Conservation (phyloP, 2,329 filamentous ascomycete species). For the Pseudodiploospora longispora region DNA sequence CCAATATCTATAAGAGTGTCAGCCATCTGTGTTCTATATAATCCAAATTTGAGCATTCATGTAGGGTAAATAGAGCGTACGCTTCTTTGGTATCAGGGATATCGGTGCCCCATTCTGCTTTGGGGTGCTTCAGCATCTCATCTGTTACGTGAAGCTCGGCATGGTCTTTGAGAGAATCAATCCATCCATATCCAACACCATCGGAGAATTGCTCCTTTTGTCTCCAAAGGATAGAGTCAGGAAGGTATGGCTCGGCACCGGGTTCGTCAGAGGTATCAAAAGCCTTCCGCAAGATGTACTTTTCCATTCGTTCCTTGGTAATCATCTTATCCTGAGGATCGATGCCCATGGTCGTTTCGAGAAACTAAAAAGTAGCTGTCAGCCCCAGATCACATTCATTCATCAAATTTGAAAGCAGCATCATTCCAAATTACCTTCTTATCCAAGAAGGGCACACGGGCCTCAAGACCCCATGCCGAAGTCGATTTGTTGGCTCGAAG, state of each 20-base stretch:
- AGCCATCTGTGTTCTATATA: constrained; percentile 11
- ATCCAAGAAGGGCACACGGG: constrained; percentile 94
- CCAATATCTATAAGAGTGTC: constrained; percentile 61
- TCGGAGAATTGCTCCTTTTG: constrained; percentile 99
- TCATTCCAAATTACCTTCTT: constrained; percentile 51
- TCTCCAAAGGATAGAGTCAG: constrained; percentile 90
- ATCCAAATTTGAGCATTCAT: neutral
- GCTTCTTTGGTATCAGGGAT: constrained; percentile 96
- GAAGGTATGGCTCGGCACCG: constrained; percentile 75
- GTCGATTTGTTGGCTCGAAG: constrained; percentile 98
- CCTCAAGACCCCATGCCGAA: constrained; percentile 94
- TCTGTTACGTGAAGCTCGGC: constrained; percentile 85
- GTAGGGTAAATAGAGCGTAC: constrained; percentile 35
- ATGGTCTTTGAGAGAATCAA: constrained; percentile 92
- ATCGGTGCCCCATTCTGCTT: constrained; percentile 89
- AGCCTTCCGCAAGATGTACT: constrained; percentile 95
- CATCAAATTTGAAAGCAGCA: neutral
- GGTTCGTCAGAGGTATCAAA: constrained; percentile 92
- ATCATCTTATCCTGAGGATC: constrained; percentile 96
- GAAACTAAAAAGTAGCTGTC: constrained; percentile 49
- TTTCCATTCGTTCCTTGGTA: constrained; percentile 80
- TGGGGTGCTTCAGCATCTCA: constrained; percentile 97
- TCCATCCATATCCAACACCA: constrained; percentile 98
- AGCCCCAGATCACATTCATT: neutral
- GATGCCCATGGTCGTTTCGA: constrained; percentile 86